Percentiles rank a stretch among this genome's conserved stretches.
Evolutionary conservation across 2,329 filamentous ascomycete species (phyloP).

Genomic region (Trichophyton rubrum): DNA sequence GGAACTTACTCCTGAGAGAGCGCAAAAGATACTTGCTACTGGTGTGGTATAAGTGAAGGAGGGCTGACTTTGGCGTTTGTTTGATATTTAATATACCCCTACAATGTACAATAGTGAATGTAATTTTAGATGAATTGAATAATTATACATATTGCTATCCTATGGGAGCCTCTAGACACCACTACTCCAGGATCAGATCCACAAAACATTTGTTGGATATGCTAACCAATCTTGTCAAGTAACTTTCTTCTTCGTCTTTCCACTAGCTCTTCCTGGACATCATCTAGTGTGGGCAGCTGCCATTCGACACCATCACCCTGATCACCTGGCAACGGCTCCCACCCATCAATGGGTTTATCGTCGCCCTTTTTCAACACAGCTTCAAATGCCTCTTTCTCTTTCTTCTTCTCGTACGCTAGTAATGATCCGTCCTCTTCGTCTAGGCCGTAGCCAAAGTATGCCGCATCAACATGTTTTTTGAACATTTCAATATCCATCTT

Average conservation of each 20-base stretch:
- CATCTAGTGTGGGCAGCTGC: slow-evolving; percentile 72
- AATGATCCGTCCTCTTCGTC: slow-evolving; percentile 80
- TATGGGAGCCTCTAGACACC: not conserved
- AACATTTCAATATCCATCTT: slow-evolving; percentile 29
- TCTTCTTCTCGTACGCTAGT: slow-evolving; percentile 65
- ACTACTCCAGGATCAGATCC: not conserved
- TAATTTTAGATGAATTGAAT: slow-evolving; percentile 1
- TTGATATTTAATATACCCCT: not conserved
- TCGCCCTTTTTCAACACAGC: slow-evolving; percentile 49
- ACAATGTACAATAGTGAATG: not conserved
- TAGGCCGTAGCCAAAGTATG: slow-evolving; percentile 89
- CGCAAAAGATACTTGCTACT: not conserved
- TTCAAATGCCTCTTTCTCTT: slow-evolving; percentile 70
- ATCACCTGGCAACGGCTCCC: slow-evolving; percentile 81
- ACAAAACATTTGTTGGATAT: not conserved
- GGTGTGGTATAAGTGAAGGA: not conserved
- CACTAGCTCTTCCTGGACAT: slow-evolving; percentile 88
- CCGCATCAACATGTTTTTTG: slow-evolving; percentile 68
- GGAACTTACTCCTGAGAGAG: not conserved
- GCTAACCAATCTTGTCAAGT: slow-evolving; percentile 60
- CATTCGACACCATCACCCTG: slow-evolving; percentile 68
- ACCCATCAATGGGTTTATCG: slow-evolving; percentile 49
- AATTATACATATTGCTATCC: slow-evolving; percentile 16
- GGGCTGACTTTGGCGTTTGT: not conserved
- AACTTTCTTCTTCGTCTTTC: slow-evolving; percentile 72